Evolutionary conservation across 2,329 filamentous ascomycete genomes (phyloP), one percentile per base, ranked within the genome.

Genomic region (Colletotrichum cuscutae): DNA sequence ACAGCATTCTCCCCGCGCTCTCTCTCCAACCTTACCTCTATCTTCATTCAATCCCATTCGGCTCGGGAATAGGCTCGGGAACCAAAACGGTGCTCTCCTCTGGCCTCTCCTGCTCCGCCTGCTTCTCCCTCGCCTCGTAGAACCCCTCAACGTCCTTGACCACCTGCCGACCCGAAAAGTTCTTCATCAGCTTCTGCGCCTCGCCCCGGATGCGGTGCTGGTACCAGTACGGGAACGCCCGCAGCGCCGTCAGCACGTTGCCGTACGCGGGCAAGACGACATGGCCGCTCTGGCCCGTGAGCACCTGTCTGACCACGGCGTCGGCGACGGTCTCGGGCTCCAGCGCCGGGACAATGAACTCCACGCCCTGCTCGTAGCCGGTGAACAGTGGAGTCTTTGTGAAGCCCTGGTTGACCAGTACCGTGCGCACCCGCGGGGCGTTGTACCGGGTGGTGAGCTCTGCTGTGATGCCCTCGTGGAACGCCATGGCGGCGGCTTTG

Each of bases 401-500:
- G 80, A 90, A 92, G 58, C 86, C 89, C 77, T 90, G 92, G 74
- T 89, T 90, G 61, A 94, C 87, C 8, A 91, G 77, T n/a, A 94
- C 87, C 5, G 92, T 93, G 62, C 92, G 86, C 32, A 94, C 89
- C 70, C 86, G 87, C 1, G 87, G 88, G 1, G 92, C 92, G 28
- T 89, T 86, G 80, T 94, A 93, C 37, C 86, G 82, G 5, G 88
- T 89, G 49, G 81, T 82, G 61, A 93, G 81, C 80, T 93, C 91
- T 2, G 86, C 84, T 1, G 86, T 83, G 3, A 93, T 81, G 0
- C 88, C 92, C 79, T 95, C 92, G 78, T 94, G 92, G 80, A 95
- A 92, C 3, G 89, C 84, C 26, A 93, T 79, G 1, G 91, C 88
- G 0, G 90, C 92, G 1, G 92, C 88, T 82, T 95, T 95, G 75